Evolutionary conservation across 768 basidiomycete species (phyloP).

Genomic region (Leccinum imitatum): DNA sequence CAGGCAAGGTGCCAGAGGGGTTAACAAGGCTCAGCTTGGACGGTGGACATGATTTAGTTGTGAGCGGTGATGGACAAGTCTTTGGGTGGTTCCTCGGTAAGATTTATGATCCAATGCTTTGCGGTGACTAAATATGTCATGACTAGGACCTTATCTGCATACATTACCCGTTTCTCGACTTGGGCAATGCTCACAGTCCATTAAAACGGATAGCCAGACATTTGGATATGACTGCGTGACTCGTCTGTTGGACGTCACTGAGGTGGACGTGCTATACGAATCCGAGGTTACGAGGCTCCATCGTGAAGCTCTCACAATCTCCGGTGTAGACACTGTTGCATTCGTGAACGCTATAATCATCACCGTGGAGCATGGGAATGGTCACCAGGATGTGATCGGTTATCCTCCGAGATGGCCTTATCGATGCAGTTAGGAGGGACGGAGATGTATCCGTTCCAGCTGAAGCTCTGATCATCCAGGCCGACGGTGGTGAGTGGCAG

Average conservation of each 20-base stretch:
- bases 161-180: slow-evolving; percentile 57
- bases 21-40: slow-evolving; percentile 65
- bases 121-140: neutral
- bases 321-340: slow-evolving; percentile 44
- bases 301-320: slow-evolving; percentile 40
- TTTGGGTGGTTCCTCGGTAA: slow-evolving; percentile 76
- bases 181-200: slow-evolving; percentile 44
- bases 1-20: slow-evolving; percentile 61
- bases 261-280: slow-evolving; percentile 56
- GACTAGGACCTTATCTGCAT: slow-evolving; percentile 38
- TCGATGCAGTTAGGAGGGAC: slow-evolving; percentile 46
- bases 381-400: slow-evolving; percentile 47
- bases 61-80: slow-evolving; percentile 60
- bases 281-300: slow-evolving; percentile 63
- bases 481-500: slow-evolving; percentile 52
- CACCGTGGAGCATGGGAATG: slow-evolving; percentile 61
- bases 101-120: slow-evolving; percentile 8
- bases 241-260: slow-evolving; percentile 53
- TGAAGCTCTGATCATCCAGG: slow-evolving; percentile 51
- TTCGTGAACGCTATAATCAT: slow-evolving; percentile 68
- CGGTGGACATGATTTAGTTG: slow-evolving; percentile 70
- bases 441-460: slow-evolving; percentile 34
- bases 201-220: slow-evolving; percentile 47
- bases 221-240: slow-evolving; percentile 67
- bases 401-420: slow-evolving; percentile 55